These are phyloP conservation scores for Obelidium mucronatum DNA, from an alignment of 192 early-diverging fungal species.

Conservation along the genomic window DNA sequence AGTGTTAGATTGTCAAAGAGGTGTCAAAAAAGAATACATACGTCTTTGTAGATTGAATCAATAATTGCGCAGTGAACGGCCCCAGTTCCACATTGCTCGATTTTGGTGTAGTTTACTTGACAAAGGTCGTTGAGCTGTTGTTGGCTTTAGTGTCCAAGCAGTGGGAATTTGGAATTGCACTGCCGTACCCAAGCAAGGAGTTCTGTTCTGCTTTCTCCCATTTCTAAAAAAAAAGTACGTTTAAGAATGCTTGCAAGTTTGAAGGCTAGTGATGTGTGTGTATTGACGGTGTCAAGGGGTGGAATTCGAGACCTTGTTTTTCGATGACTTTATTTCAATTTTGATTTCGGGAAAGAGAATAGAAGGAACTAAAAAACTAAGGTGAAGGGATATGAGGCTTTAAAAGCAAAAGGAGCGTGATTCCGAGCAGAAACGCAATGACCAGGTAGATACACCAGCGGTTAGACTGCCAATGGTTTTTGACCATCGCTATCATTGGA, in stretches of 20 bases:
- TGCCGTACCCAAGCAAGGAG: slow-evolving; percentile 84
- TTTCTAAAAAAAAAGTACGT: no score
- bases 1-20: neutral
- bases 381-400: neutral
- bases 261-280: neutral
- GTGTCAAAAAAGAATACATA: slow-evolving; percentile 21
- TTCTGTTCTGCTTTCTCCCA: slow-evolving; percentile 91
- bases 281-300: no score
- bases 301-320: no score
- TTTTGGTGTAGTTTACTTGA: slow-evolving; percentile 87
- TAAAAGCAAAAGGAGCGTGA: neutral
- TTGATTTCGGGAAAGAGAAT: neutral
- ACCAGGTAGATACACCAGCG: neutral
- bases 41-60: slow-evolving; percentile 72
- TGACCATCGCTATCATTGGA: neutral
- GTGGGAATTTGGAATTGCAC: slow-evolving; percentile 86
- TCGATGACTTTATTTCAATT: no score
- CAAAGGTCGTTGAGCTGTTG: slow-evolving; percentile 80
- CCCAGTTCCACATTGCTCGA: slow-evolving; percentile 94
- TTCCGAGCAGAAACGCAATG: neutral
- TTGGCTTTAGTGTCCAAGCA: slow-evolving; percentile 77
- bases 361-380: neutral
- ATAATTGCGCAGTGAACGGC: slow-evolving; percentile 82
- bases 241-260: neutral
- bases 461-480: neutral